A percentile compares a stretch with the other conserved stretches of the same genome.
These are phyloP conservation scores for Cornus florida DNA, from an alignment of 148 eudicot genomes.

Conservation along the genomic window DNA sequence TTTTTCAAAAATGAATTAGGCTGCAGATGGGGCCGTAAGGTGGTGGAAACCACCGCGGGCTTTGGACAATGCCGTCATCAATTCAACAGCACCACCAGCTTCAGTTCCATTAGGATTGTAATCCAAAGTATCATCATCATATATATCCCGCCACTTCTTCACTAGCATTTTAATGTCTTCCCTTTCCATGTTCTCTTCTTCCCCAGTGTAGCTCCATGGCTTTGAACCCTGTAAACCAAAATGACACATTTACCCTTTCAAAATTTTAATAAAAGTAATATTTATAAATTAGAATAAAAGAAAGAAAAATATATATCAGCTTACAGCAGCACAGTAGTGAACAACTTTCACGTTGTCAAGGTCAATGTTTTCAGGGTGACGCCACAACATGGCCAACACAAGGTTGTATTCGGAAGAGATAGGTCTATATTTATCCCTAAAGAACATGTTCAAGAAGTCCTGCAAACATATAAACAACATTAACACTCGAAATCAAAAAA, in stretches of 20 bases:
- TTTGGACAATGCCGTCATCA: constrained; percentile 27
- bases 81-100: neutral
- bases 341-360: constrained; percentile 34
- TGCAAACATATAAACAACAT: neutral
- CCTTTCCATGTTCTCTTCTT: constrained; percentile 51
- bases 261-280: too few relatives aligned
- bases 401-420: constrained; percentile 33
- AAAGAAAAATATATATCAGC: neutral
- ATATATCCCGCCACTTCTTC: constrained; percentile 42
- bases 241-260: neutral
- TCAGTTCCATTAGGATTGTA: neutral
- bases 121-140: constrained; percentile 38
- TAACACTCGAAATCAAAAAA: too few relatives aligned
- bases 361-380: constrained; percentile 32
- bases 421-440: constrained; percentile 31
- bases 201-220: constrained; percentile 51
- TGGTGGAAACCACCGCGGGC: constrained; percentile 23
- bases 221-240: constrained; percentile 35
- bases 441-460: constrained; percentile 43
- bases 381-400: constrained; percentile 42
- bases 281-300: too few relatives aligned
- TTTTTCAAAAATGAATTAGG: constrained; percentile 3
- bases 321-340: constrained; percentile 40
- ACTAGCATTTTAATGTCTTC: constrained; percentile 45
- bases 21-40: constrained; percentile 42